Conservation (phyloP, 2,329 filamentous ascomycete species). For the Phyllosticta citrichinensis region DNA sequence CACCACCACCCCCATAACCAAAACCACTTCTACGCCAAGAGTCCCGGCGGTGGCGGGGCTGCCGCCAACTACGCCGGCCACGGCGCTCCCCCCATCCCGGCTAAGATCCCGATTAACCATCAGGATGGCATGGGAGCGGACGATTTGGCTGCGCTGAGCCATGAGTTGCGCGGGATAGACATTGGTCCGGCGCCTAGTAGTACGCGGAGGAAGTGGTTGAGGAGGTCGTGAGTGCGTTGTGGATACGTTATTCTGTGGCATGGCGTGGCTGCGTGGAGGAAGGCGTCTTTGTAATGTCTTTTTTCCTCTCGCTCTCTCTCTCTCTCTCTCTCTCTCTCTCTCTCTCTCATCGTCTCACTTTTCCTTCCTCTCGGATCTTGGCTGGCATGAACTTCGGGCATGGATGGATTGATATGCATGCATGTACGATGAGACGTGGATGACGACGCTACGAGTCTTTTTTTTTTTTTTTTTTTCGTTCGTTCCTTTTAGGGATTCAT, state of each 20-base stretch:
- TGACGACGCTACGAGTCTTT: too few relatives aligned
- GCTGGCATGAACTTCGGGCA: too few relatives aligned
- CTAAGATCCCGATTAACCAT: slow-evolving; percentile 52
- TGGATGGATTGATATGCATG: too few relatives aligned
- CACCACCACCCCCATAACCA: not conserved
- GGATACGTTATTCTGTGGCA: not conserved
- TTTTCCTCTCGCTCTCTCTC: too few relatives aligned
- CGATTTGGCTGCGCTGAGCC: slow-evolving; percentile 51
- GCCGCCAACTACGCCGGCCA: slow-evolving; percentile 14
- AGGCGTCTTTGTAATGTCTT: too few relatives aligned
- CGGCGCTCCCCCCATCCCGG: slow-evolving; percentile 52
- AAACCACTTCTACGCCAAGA: not conserved
- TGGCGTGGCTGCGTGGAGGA: too few relatives aligned
- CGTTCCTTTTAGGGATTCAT: too few relatives aligned
- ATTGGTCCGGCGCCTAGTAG: slow-evolving; percentile 24
- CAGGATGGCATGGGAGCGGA: slow-evolving; percentile 33
- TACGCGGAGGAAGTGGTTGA: slow-evolving; percentile 1
- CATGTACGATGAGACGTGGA: too few relatives aligned
- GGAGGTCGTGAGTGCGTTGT: not conserved
- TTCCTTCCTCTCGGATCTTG: too few relatives aligned
- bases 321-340: too few relatives aligned
- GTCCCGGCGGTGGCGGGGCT: not conserved
- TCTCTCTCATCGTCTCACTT: too few relatives aligned
- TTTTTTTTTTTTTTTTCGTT: too few relatives aligned
- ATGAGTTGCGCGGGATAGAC: slow-evolving; percentile 54